Conservation (phyloP, 1,139 yeast species). For the Taiozyma onychis region DNA sequence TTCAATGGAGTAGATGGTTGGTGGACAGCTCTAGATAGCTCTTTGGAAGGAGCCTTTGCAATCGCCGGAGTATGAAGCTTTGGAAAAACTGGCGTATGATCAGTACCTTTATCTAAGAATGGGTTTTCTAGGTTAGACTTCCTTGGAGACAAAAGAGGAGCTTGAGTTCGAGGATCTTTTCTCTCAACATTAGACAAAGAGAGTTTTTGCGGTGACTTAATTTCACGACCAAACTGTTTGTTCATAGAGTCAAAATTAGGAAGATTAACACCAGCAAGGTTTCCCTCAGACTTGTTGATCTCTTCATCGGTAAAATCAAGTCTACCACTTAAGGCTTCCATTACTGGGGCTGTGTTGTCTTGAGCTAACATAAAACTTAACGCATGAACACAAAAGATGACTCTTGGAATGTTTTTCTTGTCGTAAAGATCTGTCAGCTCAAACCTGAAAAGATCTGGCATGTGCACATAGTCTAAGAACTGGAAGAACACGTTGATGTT, state of each 20-base stretch:
- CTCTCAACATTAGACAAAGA: not conserved
- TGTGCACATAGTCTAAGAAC: conserved; percentile 60
- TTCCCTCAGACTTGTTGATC: conserved; percentile 59
- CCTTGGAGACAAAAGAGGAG: not conserved
- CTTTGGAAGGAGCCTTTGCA: not conserved
- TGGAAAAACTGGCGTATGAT: conserved; percentile 4
- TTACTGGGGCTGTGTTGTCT: conserved; percentile 42
- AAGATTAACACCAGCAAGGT: conserved; percentile 53
- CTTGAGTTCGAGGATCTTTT: not conserved
- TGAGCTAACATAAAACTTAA: conserved; percentile 64
- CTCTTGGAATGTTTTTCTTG: conserved; percentile 88
- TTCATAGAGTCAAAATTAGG: conserved; percentile 51
- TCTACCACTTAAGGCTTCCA: conserved; percentile 60
- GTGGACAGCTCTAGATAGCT: not conserved
- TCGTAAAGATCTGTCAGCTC: conserved; percentile 92
- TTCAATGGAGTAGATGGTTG: not conserved
- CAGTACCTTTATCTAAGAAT: conserved; percentile 9
- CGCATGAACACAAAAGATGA: conserved; percentile 90
- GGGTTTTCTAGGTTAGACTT: conserved; percentile 7
- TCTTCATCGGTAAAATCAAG: conserved; percentile 63
- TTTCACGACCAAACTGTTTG: conserved; percentile 18
- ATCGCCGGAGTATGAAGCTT: not conserved
- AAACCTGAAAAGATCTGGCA: conserved; percentile 84
- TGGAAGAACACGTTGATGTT: conserved; percentile 83
- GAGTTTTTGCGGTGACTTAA: conserved; percentile 5